A percentile compares a stretch with the other conserved stretches of the same genome.
Conservation (phyloP, 1,284 basidiomycete genomes). For the Cryptococcus floricola region DNA sequence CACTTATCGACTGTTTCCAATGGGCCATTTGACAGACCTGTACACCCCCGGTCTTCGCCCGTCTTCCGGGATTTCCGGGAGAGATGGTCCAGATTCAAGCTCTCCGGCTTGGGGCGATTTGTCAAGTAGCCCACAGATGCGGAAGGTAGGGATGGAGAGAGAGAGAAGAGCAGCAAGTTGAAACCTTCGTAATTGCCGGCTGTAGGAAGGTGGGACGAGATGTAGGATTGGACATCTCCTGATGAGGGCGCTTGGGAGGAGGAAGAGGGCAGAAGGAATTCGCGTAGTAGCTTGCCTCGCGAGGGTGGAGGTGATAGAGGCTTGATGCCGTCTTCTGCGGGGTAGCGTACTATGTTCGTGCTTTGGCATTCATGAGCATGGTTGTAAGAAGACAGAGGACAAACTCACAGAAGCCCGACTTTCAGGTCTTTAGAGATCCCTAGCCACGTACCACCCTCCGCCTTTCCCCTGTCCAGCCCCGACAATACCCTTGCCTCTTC, state of each 20-base stretch:
- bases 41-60: background rate
- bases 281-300: conserved; percentile 34
- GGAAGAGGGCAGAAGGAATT: conserved; percentile 20
- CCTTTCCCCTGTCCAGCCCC: conserved; percentile 31
- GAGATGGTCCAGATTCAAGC: background rate
- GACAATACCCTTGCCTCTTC: conserved; percentile 27
- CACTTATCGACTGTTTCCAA: conserved; percentile 28
- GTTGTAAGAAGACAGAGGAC: background rate
- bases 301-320: conserved; percentile 28
- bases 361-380: conserved; percentile 14
- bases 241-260: conserved; percentile 7
- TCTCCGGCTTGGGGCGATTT: conserved; percentile 31
- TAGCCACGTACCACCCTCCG: conserved; percentile 40
- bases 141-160: conserved; percentile 17
- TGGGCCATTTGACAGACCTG: conserved; percentile 41
- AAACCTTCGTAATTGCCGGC: conserved; percentile 40
- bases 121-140: conserved; percentile 32
- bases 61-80: background rate
- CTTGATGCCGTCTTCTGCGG: conserved; percentile 6
- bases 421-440: conserved; percentile 39
- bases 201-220: conserved; percentile 13
- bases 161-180: conserved; percentile 45
- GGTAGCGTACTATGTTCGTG: conserved; percentile 39
- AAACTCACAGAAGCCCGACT: conserved; percentile 40
- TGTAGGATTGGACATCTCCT: conserved; percentile 14